These are phyloP conservation scores for Paramarasmius palmivorus DNA, from an alignment of 1,284 basidiomycete genomes.

Conservation along the genomic window DNA sequence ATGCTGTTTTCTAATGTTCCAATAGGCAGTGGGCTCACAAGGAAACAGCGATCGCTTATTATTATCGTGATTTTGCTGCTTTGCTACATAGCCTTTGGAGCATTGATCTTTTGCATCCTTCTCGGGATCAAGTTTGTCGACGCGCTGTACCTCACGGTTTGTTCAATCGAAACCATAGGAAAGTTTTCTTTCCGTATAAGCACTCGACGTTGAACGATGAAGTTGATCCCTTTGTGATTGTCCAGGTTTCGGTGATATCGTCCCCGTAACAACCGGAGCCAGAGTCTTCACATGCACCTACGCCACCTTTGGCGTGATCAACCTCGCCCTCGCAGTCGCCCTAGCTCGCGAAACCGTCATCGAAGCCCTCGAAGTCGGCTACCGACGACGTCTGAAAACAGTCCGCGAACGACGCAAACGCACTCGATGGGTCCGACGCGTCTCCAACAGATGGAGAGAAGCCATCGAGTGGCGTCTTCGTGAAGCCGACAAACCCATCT, in stretches of 20 bases:
- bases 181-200: no score
- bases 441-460: constrained; percentile 52
- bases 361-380: constrained; percentile 64
- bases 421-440: constrained; percentile 35
- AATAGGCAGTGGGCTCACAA: constrained; percentile 75
- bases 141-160: constrained; percentile 69
- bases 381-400: constrained; percentile 50
- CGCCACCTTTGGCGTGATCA: constrained; percentile 59
- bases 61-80: constrained; percentile 77
- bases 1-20: background rate
- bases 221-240: no score
- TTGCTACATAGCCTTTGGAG: constrained; percentile 72
- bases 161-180: constrained; percentile 73
- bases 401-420: constrained; percentile 41
- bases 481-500: constrained; percentile 46
- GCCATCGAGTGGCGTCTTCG: constrained; percentile 61
- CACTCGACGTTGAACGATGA: no score
- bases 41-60: constrained; percentile 76
- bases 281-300: constrained; percentile 63
- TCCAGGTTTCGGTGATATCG: constrained; percentile 74
- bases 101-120: constrained; percentile 60
- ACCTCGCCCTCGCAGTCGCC: constrained; percentile 64
- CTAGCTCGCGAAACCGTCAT: constrained; percentile 72
- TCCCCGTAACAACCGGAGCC: constrained; percentile 46
- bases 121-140: constrained; percentile 65